These are phyloP conservation scores for Yamadazyma jaroonii DNA, from an alignment of 1,139 yeast genomes.

Conservation along the genomic window DNA sequence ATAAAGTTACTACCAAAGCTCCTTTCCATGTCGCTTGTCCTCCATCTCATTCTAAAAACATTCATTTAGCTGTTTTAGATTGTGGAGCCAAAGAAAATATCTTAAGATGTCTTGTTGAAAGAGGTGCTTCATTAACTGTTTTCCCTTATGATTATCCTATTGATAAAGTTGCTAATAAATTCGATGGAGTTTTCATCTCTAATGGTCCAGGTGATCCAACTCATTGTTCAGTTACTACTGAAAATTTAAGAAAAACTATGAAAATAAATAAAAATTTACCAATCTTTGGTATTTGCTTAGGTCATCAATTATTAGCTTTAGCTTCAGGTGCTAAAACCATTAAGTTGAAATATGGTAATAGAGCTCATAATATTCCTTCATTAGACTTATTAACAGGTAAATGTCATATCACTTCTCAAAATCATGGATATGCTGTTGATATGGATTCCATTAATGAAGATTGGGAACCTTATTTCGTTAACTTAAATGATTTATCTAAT, in stretches of 20 bases:
- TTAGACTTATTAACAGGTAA: conserved; percentile 84
- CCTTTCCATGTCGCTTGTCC: conserved; percentile 86
- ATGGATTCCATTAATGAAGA: conserved; percentile 69
- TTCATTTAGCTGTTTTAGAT: conserved; percentile 89
- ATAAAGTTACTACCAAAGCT: conserved; percentile 90
- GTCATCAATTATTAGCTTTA: conserved; percentile 92
- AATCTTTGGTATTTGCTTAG: conserved; percentile 94
- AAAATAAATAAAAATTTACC: conserved; percentile 65
- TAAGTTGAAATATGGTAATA: conserved; percentile 94
- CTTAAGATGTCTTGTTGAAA: conserved; percentile 83
- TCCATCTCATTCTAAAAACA: conserved; percentile 50
- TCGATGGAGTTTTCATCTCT: conserved; percentile 91
- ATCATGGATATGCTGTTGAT: conserved; percentile 98
- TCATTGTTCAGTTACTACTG: conserved; percentile 80
- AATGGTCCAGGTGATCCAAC: conserved; percentile 99
- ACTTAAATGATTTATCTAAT: conserved; percentile 91
- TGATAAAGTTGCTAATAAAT: conserved; percentile 84
- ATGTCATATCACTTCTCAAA: conserved; percentile 96
- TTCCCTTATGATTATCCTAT: conserved; percentile 95
- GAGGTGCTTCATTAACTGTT: conserved; percentile 95
- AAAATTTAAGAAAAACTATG: conserved; percentile 72
- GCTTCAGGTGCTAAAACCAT: conserved; percentile 93
- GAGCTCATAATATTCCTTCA: conserved; percentile 98
- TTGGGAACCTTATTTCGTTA: conserved; percentile 84
- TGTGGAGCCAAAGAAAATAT: conserved; percentile 99